Evolutionary conservation across 345 rosid species (phyloP), one percentile per base, ranked within the genome.

Genomic region (Syzygium aqueum): DNA sequence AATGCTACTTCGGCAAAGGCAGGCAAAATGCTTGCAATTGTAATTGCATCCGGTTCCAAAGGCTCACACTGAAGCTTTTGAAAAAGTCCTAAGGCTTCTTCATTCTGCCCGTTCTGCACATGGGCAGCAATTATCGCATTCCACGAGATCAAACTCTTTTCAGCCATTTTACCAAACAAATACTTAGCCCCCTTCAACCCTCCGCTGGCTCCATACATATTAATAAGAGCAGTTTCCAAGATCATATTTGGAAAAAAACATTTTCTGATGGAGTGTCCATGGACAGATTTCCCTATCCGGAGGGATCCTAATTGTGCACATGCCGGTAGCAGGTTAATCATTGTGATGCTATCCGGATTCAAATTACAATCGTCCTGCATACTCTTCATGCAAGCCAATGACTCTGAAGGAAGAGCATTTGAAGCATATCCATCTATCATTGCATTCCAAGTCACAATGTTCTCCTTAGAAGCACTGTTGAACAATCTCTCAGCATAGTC

Each of bases 191-290:
- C 65, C 86, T 89, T 91, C 86, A 94, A 86, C 56, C 88, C 85
- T 84, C 91, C 89, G 7, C 92, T 89, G 87, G 84, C 90, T 86
- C 97, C 96, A 89, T 95, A 95, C 93, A 93, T 91, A 63, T 94
- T 94, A 90, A 95, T 88, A 85, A 95, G 89, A 91, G 97, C 93
- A 85, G 94, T 92, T 90, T 94, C 99, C 87, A 95, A 88, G 37
- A 94, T 92, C 59, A 90, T 4, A 90, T 94, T 94, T 83, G 98
- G 97, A 59, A 94, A 87, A 90, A 94, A 91, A 43, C 94, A 91
- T 83, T 93, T 94, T 87, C 97, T 93, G 30, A 92, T 77, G 61
- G 95, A 92, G 73, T 92, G 93, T 30, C 94, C 98, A 85, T 96
- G 98, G 87, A 95, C 89, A 84, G 92, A 88, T 90, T 90, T 91